These are phyloP conservation scores for Phascolomyces articulosus DNA, from an alignment of 371 early-diverging fungal species.

Conservation along the genomic window DNA sequence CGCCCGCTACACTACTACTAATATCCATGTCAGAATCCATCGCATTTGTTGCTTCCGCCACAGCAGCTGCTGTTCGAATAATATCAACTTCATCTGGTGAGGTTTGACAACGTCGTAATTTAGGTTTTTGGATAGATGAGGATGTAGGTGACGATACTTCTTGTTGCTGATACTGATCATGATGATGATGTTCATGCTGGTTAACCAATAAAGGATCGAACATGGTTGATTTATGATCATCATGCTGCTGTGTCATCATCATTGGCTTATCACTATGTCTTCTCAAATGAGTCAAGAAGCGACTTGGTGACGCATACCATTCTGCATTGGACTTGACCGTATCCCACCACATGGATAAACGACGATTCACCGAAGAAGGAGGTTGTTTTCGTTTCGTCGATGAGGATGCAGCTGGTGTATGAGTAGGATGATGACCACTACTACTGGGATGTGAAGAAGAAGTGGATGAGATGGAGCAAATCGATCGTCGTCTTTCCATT, in stretches of 20 bases:
- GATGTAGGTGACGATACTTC: not conserved
- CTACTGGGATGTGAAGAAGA: no score
- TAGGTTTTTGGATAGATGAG: conserved; percentile 9
- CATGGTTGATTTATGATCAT: no score
- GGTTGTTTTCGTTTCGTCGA: not conserved
- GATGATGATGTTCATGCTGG: not conserved
- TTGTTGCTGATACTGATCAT: not conserved
- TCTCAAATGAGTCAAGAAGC: conserved; percentile 1
- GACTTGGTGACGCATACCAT: conserved; percentile 11
- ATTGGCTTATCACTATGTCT: conserved; percentile 4
- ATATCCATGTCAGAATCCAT: not conserved
- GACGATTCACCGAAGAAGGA: conserved; percentile 8
- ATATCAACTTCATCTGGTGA: conserved; percentile 9
- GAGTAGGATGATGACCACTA: no score
- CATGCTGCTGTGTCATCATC: no score
- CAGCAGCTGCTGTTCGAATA: not conserved
- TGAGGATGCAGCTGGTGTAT: not conserved
- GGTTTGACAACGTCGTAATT: conserved; percentile 16
- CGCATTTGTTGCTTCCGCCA: no score
- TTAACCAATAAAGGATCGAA: no score
- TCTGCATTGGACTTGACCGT: conserved; percentile 25
- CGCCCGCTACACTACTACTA: not conserved
- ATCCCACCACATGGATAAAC: conserved; percentile 25
- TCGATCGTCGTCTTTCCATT: conserved; percentile 17
- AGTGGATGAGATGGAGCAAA: not conserved